Evolutionary conservation across 1,284 basidiomycete species (phyloP), one percentile per base, ranked within the genome.

Genomic region (Cutaneotrichosporon spelunceum): DNA sequence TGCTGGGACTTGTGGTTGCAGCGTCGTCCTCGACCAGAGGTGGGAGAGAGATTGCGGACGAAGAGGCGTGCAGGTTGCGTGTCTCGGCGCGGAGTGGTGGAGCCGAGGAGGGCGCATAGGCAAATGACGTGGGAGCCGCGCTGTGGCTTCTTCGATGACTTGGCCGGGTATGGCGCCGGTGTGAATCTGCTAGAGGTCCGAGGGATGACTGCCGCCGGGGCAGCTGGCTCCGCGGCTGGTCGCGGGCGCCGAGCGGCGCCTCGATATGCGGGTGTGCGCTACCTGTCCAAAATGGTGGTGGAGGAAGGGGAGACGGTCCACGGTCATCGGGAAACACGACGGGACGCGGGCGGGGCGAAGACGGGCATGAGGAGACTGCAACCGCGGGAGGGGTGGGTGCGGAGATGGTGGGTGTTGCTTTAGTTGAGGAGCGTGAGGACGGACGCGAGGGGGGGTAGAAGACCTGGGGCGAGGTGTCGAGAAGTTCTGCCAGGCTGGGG

Each of bases 371-470:
- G 14, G 57, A 27, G 13, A 34, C 11, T n/a, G n/a, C n/a, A n/a
- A n/a, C n/a, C n/a, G n/a, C n/a, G n/a, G n/a, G n/a, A n/a, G n/a
- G n/a, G 19, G 14, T 27, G 14, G 48, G 30, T 27, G 48, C 9
- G 39, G 24, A 16, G 39, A 42, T 19, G 19, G 39, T 29, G 23
- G 34, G 13, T 39, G 53, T 44, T 4, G 39, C 26, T 13, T 36
- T 16, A 24, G 49, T 21, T n/a, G 50, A 54, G 3, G 27, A 24
- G 26, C 57, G 54, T 2, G 62, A 63, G 26, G 50, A 27, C 10
- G 62, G 62, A 23, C 62, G 62, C 3, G 58, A 53, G 11, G 62
- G 56, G 10, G 61, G 62, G 36, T 63, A 63, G 52, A 63, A 63
- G 44, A 63, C 62, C 5, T 47, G 62, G 3, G 62, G 62, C 10